These are phyloP conservation scores for Candida schatavii DNA, from an alignment of 805 yeast genomes.

Conservation along the genomic window DNA sequence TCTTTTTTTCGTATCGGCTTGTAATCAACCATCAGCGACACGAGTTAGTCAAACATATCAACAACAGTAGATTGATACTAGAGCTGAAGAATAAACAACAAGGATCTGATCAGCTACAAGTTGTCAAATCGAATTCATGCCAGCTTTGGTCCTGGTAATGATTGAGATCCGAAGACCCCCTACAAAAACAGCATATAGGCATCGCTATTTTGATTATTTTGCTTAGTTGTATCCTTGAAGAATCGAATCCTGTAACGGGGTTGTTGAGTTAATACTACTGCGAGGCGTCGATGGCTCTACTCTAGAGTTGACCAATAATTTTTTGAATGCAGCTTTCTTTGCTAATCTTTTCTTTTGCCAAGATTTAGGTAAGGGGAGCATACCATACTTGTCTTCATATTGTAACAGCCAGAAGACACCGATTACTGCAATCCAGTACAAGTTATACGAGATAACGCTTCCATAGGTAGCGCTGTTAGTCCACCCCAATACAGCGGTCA, in stretches of 20 bases:
- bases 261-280: neutral
- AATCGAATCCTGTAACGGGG: slow-evolving; percentile 3
- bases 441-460: slow-evolving; percentile 34
- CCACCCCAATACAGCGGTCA: slow-evolving; percentile 87
- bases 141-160: no score
- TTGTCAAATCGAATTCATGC: no score
- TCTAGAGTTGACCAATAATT: neutral
- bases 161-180: no score
- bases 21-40: no score
- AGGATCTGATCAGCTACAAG: no score
- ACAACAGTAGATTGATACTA: no score
- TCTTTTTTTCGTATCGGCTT: no score
- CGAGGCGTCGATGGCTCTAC: neutral
- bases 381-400: slow-evolving; percentile 38
- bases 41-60: no score
- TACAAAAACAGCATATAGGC: no score
- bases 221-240: no score
- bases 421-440: slow-evolving; percentile 37
- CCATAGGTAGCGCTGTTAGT: slow-evolving; percentile 81
- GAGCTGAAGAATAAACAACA: no score
- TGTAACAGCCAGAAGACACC: slow-evolving; percentile 27
- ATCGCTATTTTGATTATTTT: no score
- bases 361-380: slow-evolving; percentile 36
- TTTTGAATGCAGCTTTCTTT: slow-evolving; percentile 16
- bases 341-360: slow-evolving; percentile 39